Percentiles rank a stretch among this genome's conserved stretches.
Conservation (phyloP, 805 yeast species). For the Wickerhamiella musiphila region DNA sequence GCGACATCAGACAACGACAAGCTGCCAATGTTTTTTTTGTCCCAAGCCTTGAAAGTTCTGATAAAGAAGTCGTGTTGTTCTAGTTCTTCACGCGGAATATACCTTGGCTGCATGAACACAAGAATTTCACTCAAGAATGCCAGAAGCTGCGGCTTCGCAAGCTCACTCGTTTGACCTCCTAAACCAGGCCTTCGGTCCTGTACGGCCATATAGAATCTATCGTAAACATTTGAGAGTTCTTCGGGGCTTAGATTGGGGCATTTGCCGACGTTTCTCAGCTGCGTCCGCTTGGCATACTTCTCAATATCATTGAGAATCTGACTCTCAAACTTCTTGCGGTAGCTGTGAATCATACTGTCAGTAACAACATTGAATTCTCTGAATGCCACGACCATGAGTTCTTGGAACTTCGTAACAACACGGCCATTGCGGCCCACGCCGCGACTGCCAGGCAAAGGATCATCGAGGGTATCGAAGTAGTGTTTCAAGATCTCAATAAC, state of each 20-base stretch:
- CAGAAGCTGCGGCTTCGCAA: constrained; percentile 57
- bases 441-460: constrained; percentile 16
- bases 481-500: constrained; percentile 73
- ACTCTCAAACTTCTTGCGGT: constrained; percentile 53
- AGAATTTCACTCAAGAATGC: constrained; percentile 63
- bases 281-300: constrained; percentile 79
- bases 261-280: constrained; percentile 69
- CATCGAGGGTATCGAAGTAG: constrained; percentile 61
- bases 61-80: constrained; percentile 32
- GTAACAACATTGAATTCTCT: constrained; percentile 72
- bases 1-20: constrained; percentile 55
- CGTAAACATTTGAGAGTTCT: constrained; percentile 59
- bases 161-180: constrained; percentile 33
- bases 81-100: constrained; percentile 12
- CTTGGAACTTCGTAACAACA: constrained; percentile 71
- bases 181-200: constrained; percentile 39
- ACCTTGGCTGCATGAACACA: constrained; percentile 41
- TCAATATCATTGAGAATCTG: constrained; percentile 76
- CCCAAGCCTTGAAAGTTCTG: constrained; percentile 59
- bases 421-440: constrained; percentile 54
- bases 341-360: constrained; percentile 52
- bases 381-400: constrained; percentile 77
- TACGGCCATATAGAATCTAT: constrained; percentile 62
- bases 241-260: constrained; percentile 40
- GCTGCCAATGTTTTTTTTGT: constrained; percentile 30